A percentile compares a stretch with the other conserved stretches of the same genome.
Conservation (phyloP, 176 grass and related monocot species). For the Tuctoria greenei region DNA sequence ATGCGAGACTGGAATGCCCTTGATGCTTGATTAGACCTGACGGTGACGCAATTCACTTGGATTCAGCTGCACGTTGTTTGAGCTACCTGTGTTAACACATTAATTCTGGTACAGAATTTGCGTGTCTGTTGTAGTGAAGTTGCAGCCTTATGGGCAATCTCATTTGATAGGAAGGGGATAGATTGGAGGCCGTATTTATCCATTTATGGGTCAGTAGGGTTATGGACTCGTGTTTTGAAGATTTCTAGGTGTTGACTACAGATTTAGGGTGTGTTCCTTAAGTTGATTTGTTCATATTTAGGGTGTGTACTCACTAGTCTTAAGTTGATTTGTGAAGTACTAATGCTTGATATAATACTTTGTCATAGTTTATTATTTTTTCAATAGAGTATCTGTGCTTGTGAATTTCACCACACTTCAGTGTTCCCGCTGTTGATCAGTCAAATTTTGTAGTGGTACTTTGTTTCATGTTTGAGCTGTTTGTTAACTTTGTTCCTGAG, state of each 20-base stretch:
- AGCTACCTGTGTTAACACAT: background rate
- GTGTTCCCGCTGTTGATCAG: too few relatives aligned
- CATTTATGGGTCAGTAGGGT: background rate
- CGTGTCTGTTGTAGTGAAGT: background rate
- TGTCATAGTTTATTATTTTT: background rate
- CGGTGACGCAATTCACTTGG: background rate
- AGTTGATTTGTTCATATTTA: too few relatives aligned
- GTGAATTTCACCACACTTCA: background rate
- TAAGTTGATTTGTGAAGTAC: background rate
- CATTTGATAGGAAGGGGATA: background rate
- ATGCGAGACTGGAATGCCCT: background rate
- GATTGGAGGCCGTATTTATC: background rate
- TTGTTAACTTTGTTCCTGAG: background rate
- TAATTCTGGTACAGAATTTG: background rate
- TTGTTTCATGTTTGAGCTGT: slow-evolving; percentile 19
- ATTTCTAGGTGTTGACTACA: background rate
- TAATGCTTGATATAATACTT: background rate
- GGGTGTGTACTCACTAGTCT: too few relatives aligned
- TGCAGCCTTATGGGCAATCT: background rate
- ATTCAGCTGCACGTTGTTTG: slow-evolving; percentile 2
- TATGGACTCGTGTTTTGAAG: background rate
- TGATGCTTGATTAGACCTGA: background rate
- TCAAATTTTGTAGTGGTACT: background rate
- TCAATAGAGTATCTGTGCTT: background rate
- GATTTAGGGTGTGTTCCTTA: background rate